Percentiles rank a stretch among this genome's conserved stretches.
Conservation (phyloP, 1,284 basidiomycete genomes). For the Ustilago vetiveriae region DNA sequence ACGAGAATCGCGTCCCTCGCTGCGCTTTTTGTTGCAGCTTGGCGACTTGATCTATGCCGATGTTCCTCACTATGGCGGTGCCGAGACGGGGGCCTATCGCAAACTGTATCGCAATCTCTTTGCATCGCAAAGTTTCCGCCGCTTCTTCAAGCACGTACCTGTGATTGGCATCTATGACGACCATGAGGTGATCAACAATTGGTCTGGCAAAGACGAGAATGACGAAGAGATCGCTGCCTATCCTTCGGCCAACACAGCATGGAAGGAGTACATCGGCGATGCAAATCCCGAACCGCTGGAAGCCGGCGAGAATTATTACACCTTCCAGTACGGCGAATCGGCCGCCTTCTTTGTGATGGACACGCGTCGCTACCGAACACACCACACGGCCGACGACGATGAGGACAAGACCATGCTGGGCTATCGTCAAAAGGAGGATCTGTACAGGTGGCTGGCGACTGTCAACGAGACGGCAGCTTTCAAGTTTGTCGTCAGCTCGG, state of each 20-base stretch:
- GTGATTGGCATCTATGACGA: slow-evolving; percentile 66
- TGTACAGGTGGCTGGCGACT: slow-evolving; percentile 75
- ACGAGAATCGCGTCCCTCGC: slow-evolving; percentile 50
- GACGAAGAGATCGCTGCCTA: slow-evolving; percentile 71
- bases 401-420: slow-evolving; percentile 77
- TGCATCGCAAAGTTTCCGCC: slow-evolving; percentile 60
- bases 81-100: slow-evolving; percentile 51
- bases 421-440: slow-evolving; percentile 74
- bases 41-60: slow-evolving; percentile 79
- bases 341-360: slow-evolving; percentile 81
- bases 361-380: slow-evolving; percentile 76
- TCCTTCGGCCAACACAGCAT: slow-evolving; percentile 74
- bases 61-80: slow-evolving; percentile 71
- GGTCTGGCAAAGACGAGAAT: slow-evolving; percentile 72
- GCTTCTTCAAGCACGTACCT: slow-evolving; percentile 60
- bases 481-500: slow-evolving; percentile 81
- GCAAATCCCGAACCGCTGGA: slow-evolving; percentile 74
- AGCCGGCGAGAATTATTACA: slow-evolving; percentile 73
- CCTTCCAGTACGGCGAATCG: slow-evolving; percentile 60
- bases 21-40: slow-evolving; percentile 67
- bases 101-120: slow-evolving; percentile 66
- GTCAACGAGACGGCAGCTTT: slow-evolving; percentile 80
- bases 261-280: slow-evolving; percentile 75
- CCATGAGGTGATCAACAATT: slow-evolving; percentile 66
- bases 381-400: slow-evolving; percentile 68